Evolutionary conservation across 192 early-diverging fungal species (phyloP), one percentile per base, ranked within the genome.

Genomic region (Podila epicladia): DNA sequence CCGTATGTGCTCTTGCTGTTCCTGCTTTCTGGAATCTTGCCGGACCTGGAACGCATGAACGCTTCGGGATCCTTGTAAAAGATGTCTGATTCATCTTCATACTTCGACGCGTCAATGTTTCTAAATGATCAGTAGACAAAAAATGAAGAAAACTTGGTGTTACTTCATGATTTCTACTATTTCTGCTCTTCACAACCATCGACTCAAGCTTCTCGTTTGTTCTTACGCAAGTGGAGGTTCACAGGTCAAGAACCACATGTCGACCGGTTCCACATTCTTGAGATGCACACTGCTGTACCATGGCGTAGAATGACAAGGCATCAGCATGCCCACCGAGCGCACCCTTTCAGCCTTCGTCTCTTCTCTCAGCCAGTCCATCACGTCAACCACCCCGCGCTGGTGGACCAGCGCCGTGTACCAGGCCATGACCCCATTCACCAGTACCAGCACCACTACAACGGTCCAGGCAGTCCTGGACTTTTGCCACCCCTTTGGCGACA

Each of bases 241-340:
- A 82, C 97, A 99, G 9, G 93, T 93, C 49, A 99, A 78, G 66
- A 96, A 96, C 86, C 93, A 90, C 91, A 97, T 91, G 9, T 67
- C 9, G 7, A 69, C 11, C 1, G 71, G 71, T 26, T 33, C 26
- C 2, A 41, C 26, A 26, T 75, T 13, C 17, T 89, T 84, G 15
- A 92, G 67, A 69, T 98, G 97, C 8, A 98, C 24, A 79, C 93
- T 88, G 53, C 93, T 93, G 64, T 97, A 92, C 80, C 89, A 97
- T n/a, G 97, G 98, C 4, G 98, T 97, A 6, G 97, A 99, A 74
- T 99, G 97, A 66, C 98, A 99, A 9, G 98, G 98, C 95, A 97
- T 98, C 41, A 98, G 73, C 67, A 97, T 93, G 3, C 92, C 86
- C 13, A 96, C 83, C 22, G 85, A 83, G 29, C 71, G 26, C 22